Base-by-base conservation (phyloP, 1,284 basidiomycete genomes). In the Pseudozyma sp. region DNA sequence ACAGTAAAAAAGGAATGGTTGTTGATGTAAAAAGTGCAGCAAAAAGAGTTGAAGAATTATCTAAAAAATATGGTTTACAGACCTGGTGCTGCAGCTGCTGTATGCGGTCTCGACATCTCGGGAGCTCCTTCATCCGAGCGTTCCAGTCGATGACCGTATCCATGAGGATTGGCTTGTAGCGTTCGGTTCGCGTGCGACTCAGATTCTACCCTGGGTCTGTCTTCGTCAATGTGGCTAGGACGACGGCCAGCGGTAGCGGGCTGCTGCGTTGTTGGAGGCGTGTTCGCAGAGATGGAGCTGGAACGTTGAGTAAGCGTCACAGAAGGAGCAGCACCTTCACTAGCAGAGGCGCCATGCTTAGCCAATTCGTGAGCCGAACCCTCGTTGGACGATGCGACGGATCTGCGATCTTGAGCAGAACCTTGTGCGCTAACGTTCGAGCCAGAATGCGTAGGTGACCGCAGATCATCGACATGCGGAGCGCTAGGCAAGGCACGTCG, bases 401-500 rank as follows among this genome's bases (percentile, higher is more conserved):
- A 75, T 18, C 67, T 56, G 25, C 72, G 66, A 35, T 75, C 72
- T 19, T 74, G 62, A 11, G 51, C 43, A 9, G 54, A 39, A 18
- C 55, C 40, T 18, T 65, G 58, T 13, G 47, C 38, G 7, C 38
- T 51, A 2, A 18, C 13, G 18, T n/a, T 25, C 9, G 52, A 52
- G 53, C 60, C 21, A 31, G 56, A 40, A 1, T 64, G 57, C 3
- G 54, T 59, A 5, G 72, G 72, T 5, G 72, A 75, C 40, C 72
- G 72, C 52, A 70, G 13, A 12, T 75, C 72, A 19, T 75, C 72
- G 16, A 63, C 56, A 1, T 50, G 51, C n/a, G 73, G 63, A 5
- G 68, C 73, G 43, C 69, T 68, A 14, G 72, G 70, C 11, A 68
- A 60, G 12, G 64, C 69, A 4, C 77, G 67, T n/a, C 77, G 58